A percentile compares a stretch with the other conserved stretches of the same genome.
phyloP scores from a whole-genome alignment of 2,329 filamentous ascomycete genomes.

The Cadophora luteo-olivacea region DNA sequence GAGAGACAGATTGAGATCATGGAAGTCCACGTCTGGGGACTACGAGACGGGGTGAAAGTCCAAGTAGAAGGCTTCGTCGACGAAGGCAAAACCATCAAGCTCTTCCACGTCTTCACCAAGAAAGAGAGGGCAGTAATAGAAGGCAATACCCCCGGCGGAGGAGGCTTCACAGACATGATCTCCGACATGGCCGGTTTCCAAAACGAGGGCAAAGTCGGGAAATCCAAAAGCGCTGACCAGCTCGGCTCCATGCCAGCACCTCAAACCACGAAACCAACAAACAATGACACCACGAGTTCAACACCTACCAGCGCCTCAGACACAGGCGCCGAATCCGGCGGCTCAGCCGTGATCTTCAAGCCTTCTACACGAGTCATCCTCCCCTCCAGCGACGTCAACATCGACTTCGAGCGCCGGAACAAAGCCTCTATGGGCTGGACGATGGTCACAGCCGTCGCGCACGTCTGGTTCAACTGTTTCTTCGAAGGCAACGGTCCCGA shows the following conservation, averaged over 20 bases:
- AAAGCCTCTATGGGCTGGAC: slow-evolving; percentile 79
- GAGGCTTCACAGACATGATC: slow-evolving; percentile 57
- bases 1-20: slow-evolving; percentile 84
- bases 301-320: slow-evolving; percentile 41
- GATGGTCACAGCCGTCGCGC: slow-evolving; percentile 91
- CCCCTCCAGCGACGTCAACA: slow-evolving; percentile 85
- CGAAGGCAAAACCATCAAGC: slow-evolving; percentile 86
- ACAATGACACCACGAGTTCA: slow-evolving; percentile 5
- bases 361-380: slow-evolving; percentile 73
- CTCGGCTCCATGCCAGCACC: neutral
- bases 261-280: neutral
- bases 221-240: slow-evolving; percentile 28
- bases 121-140: slow-evolving; percentile 75
- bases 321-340: slow-evolving; percentile 57
- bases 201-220: slow-evolving; percentile 35
- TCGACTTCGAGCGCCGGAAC: slow-evolving; percentile 87
- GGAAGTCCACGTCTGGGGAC: slow-evolving; percentile 89
- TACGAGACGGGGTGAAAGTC: slow-evolving; percentile 87
- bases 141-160: slow-evolving; percentile 57
- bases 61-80: slow-evolving; percentile 84
- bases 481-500: slow-evolving; percentile 86
- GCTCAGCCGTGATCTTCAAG: slow-evolving; percentile 79
- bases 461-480: slow-evolving; percentile 96
- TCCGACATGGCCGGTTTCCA: slow-evolving; percentile 56
- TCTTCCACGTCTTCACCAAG: slow-evolving; percentile 79